Conservation (phyloP, 2,329 filamentous ascomycete genomes). For the Fusarium palustre region DNA sequence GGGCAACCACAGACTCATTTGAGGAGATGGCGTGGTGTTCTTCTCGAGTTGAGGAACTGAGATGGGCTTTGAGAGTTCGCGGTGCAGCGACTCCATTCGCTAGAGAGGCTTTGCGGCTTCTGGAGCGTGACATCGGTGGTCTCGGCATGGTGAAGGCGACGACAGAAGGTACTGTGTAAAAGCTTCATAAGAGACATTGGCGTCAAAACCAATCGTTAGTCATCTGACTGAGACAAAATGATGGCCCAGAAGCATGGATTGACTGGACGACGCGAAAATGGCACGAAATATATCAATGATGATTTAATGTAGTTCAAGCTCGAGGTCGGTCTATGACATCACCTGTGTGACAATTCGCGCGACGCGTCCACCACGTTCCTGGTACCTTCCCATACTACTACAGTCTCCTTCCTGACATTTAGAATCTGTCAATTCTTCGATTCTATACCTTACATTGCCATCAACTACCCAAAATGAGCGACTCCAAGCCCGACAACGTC, state of each 20-base stretch:
- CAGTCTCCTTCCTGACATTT: not conserved
- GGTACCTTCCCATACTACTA: not conserved
- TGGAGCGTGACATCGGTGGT: conserved; percentile 52
- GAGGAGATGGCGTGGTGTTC: conserved; percentile 56
- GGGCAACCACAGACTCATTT: conserved; percentile 54
- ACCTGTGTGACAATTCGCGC: conserved; percentile 33
- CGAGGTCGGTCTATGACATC: conserved; percentile 44
- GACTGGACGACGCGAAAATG: conserved; percentile 20
- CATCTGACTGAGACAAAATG: not conserved
- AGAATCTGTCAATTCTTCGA: not conserved
- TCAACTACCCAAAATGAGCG: conserved; percentile 26
- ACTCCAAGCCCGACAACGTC: conserved; percentile 11
- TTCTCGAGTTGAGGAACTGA: conserved; percentile 55
- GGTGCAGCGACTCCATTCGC: conserved; percentile 55
- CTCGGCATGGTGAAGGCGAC: conserved; percentile 45
- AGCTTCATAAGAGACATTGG: not conserved
- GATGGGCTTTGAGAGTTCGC: conserved; percentile 57
- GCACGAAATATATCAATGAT: conserved; percentile 14
- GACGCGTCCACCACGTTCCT: conserved; percentile 22
- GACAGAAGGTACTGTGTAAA: conserved; percentile 29
- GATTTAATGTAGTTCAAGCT: not conserved
- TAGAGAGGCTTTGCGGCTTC: conserved; percentile 54
- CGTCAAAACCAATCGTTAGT: not conserved
- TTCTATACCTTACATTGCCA: not conserved
- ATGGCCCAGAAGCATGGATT: conserved; percentile 16